Percentiles rank a stretch among this genome's conserved stretches.
These are phyloP conservation scores for Paramecium sexaurelia DNA, from an alignment of 73 alveolate species.

Conservation along the genomic window DNA sequence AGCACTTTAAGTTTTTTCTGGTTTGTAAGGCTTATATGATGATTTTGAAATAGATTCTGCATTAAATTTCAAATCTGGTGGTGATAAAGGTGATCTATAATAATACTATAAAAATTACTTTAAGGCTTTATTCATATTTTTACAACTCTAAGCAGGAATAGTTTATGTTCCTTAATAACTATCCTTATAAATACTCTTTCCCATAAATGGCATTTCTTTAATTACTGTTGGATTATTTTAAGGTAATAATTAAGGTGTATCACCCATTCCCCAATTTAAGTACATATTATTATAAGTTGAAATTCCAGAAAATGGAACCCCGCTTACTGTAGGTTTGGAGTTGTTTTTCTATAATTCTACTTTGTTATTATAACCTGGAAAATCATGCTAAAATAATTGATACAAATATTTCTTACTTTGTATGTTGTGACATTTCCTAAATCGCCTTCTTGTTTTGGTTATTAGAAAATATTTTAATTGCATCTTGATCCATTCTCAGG, in stretches of 20 bases:
- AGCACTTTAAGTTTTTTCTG: background rate
- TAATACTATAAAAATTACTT: background rate
- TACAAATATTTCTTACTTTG: background rate
- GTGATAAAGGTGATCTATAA: slow-evolving; percentile 35
- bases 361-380: slow-evolving; percentile 8
- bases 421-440: background rate
- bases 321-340: background rate
- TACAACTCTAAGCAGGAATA: background rate
- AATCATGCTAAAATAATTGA: background rate
- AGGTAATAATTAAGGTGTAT: slow-evolving; percentile 6
- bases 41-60: slow-evolving; percentile 47
- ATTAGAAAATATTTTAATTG: background rate
- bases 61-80: slow-evolving; percentile 16
- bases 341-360: background rate
- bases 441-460: background rate
- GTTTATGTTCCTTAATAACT: background rate
- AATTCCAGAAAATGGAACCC: slow-evolving; percentile 52
- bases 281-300: slow-evolving; percentile 53
- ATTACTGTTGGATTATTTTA: slow-evolving; percentile 36
- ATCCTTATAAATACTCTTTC: slow-evolving; percentile 24
- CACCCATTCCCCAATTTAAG: slow-evolving; percentile 56
- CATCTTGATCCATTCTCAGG: background rate
- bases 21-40: slow-evolving; percentile 19
- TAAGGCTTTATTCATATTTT: background rate
- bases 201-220: slow-evolving; percentile 53